Percentiles rank a stretch among this genome's conserved stretches.
Conservation (phyloP, 495 filamentous ascomycete genomes). For the Xylaria bambusicola region DNA sequence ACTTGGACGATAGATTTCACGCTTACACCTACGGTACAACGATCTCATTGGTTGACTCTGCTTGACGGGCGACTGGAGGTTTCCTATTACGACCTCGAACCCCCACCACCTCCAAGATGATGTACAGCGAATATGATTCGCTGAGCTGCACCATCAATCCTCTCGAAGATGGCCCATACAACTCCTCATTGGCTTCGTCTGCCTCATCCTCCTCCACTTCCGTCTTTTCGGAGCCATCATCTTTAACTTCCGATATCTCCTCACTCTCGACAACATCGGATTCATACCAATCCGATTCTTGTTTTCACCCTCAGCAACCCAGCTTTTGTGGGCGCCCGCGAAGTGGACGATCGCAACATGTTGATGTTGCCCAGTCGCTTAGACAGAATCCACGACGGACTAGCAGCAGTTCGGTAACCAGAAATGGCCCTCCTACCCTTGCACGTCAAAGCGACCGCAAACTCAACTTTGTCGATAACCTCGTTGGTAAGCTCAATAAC, state of each 20-base stretch:
- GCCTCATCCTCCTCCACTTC: constrained; percentile 75
- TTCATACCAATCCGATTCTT: constrained; percentile 45
- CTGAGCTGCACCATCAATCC: constrained; percentile 46
- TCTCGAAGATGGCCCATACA: constrained; percentile 60
- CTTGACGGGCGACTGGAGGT: constrained; percentile 58
- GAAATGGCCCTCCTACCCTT: constrained; percentile 74
- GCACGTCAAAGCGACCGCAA: constrained; percentile 92
- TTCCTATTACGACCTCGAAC: constrained; percentile 34
- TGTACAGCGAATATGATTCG: constrained; percentile 48
- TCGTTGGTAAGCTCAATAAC: constrained; percentile 82
- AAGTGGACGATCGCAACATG: constrained; percentile 24
- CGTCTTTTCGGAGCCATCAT: constrained; percentile 74
- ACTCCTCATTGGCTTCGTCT: constrained; percentile 66
- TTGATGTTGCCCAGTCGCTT: constrained; percentile 42
- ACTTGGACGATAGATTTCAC: constrained; percentile 45
- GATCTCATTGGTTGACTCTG: constrained; percentile 53
- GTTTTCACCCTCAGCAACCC: constrained; percentile 22
- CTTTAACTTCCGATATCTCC: constrained; percentile 57
- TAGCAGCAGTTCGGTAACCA: constrained; percentile 51
- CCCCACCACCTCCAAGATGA: constrained; percentile 51
- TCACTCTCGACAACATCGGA: constrained; percentile 53
- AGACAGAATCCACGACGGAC: constrained; percentile 84
- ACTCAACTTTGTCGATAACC: constrained; percentile 92
- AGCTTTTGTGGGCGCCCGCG: constrained; percentile 10
- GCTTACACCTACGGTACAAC: constrained; percentile 40